phyloP scores from a whole-genome alignment of 2,329 filamentous ascomycete species.

The Acrocalymma vagum region DNA sequence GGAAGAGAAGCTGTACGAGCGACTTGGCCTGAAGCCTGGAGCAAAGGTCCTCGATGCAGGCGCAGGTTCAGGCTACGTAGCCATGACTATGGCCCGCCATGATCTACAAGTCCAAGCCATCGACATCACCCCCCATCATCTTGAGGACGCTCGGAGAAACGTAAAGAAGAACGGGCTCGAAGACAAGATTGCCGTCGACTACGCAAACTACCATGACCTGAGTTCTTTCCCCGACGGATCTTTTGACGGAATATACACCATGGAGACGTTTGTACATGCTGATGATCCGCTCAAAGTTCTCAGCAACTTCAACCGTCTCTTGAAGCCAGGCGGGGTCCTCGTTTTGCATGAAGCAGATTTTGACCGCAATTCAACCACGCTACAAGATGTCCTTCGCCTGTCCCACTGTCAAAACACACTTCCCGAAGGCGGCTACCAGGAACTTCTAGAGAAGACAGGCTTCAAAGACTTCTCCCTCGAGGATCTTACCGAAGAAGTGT shows the following conservation, averaged over 20 bases:
- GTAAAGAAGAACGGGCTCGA: conserved; percentile 45
- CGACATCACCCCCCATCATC: conserved; percentile 59
- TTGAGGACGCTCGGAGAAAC: conserved; percentile 55
- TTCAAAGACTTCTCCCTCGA: conserved; percentile 50
- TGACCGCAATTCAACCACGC: conserved; percentile 21
- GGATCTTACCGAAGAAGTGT: conserved; percentile 58
- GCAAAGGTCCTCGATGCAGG: conserved; percentile 62
- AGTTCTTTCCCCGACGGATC: conserved; percentile 47
- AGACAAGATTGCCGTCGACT: conserved; percentile 48
- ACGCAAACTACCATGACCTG: conserved; percentile 63
- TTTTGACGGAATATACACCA: conserved; percentile 63
- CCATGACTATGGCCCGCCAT: conserved; percentile 55
- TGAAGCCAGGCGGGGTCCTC: conserved; percentile 58
- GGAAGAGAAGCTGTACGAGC: conserved; percentile 57
- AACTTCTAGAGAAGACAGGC: conserved; percentile 46
- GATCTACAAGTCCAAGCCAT: conserved; percentile 53
- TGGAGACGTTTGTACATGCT: conserved; percentile 66
- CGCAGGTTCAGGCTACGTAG: conserved; percentile 61
- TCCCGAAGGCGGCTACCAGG: conserved; percentile 48
- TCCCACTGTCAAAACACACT: conserved; percentile 34
- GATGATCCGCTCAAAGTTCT: conserved; percentile 56
- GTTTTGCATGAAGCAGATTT: conserved; percentile 57
- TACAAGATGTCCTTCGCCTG: conserved; percentile 22
- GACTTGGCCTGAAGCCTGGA: conserved; percentile 35
- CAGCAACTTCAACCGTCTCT: conserved; percentile 56